Evolutionary conservation across 1,139 yeast genomes (phyloP), one percentile per base, ranked within the genome.

Genomic region (Yamadazyma friedrichii): DNA sequence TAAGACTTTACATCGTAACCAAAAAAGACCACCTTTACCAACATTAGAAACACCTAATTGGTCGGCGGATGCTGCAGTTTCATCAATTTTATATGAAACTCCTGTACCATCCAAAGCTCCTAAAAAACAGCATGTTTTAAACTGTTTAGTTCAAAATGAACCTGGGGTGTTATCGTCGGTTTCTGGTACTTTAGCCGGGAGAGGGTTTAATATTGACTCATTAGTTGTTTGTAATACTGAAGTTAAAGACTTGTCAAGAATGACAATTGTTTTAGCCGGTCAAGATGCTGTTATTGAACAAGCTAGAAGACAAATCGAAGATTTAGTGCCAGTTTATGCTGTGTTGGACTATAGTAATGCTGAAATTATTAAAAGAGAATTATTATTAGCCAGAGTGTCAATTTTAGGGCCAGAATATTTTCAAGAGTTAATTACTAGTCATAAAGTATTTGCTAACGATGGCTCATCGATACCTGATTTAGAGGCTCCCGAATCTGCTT

Each of bases 271-370:
- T 26, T 75, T 93, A 56, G 84, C 84, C 46, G 98, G 98, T 46
- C 95, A 89, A 62, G 96, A 91, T 58, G 96, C 95, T 22, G 93
- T 93, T 44, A 85, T 93, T 54, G 98, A 93, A 65, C 98, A 93
- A 71, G 98, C 98, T n/a, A 81, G 98, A 63, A 83, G 98, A 63
- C 98, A 93, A 66, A 86, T 93, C 51, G 98, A 93, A 69, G 98
- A 93, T 58, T 77, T 93, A 61, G 98, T 93, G 22, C 98, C 98
- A 5, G 98, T 93, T 31, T 93, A 95, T 72, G 98, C 98, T 8
- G 98, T 93, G 31, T 76, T 93, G 62, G 97, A 93, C 67, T 93
- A 93, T 70, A 78, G 96, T 43, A 81, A 88, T 58, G 83, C 96
- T 27, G 89, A 91, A 58, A 86, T 91, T 55, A 89, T 93, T 61